Evolutionary conservation across 2,329 filamentous ascomycete species (phyloP).

Genomic region (Alternaria atra): DNA sequence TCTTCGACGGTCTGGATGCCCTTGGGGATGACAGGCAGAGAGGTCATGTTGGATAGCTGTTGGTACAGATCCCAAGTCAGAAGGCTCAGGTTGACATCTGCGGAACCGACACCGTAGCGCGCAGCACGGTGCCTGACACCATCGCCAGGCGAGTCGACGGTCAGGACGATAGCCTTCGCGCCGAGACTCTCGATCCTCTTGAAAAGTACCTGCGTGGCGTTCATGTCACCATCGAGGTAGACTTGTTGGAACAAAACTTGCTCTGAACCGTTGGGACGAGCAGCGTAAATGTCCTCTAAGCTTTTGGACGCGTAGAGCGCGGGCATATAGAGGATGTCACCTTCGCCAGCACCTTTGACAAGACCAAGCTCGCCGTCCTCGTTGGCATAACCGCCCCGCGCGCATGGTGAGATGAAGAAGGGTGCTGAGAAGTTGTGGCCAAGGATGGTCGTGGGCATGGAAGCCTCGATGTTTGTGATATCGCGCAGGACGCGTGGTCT

Average conservation of each 20-base stretch:
- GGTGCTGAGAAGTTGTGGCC: slow-evolving; percentile 64
- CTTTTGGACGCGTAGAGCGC: slow-evolving; percentile 48
- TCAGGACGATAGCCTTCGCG: slow-evolving; percentile 54
- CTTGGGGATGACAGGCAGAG: slow-evolving; percentile 52
- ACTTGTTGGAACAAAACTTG: slow-evolving; percentile 55
- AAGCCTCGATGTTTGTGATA: slow-evolving; percentile 53
- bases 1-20: slow-evolving; percentile 54
- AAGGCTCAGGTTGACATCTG: slow-evolving; percentile 41
- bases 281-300: slow-evolving; percentile 27
- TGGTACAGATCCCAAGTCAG: slow-evolving; percentile 50
- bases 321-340: slow-evolving; percentile 61
- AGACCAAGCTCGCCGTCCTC: slow-evolving; percentile 60
- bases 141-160: slow-evolving; percentile 53
- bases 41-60: slow-evolving; percentile 49
- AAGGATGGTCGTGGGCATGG: slow-evolving; percentile 59
- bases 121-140: slow-evolving; percentile 50
- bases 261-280: slow-evolving; percentile 13
- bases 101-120: slow-evolving; percentile 44
- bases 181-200: slow-evolving; percentile 43
- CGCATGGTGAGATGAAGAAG: slow-evolving; percentile 63
- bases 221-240: slow-evolving; percentile 48
- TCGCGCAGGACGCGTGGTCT: slow-evolving; percentile 62
- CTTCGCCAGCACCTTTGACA: slow-evolving; percentile 59
- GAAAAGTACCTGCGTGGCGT: slow-evolving; percentile 44
- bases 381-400: slow-evolving; percentile 54